A percentile compares a stretch with the other conserved stretches of the same genome.
Conservation (phyloP, 192 early-diverging fungal genomes). For the Entrophospora sp. region DNA sequence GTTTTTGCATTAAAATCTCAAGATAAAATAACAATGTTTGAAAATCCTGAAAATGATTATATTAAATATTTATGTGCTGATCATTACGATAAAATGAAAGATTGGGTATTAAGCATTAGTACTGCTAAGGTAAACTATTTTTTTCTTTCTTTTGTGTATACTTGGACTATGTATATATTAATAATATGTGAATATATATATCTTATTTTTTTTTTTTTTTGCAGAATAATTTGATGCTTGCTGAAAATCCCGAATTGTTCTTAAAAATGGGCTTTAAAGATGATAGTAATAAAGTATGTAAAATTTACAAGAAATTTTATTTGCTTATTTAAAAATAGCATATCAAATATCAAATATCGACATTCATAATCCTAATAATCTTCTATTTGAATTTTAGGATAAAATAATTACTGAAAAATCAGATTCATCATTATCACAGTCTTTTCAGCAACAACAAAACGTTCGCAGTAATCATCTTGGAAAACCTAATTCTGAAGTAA, state of each 20-base stretch:
- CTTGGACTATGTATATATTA: not conserved
- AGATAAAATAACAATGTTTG: conserved; percentile 66
- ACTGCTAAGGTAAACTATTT: conserved; percentile 50
- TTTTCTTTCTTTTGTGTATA: not conserved
- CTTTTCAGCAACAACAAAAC: not conserved
- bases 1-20: conserved; percentile 81
- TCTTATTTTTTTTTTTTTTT: not conserved
- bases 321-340: not conserved
- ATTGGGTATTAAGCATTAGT: conserved; percentile 66
- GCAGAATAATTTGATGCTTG: not conserved
- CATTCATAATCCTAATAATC: not conserved
- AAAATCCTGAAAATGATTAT: conserved; percentile 82
- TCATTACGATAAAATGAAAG: conserved; percentile 50
- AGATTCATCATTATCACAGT: not conserved
- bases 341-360: not conserved
- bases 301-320: not conserved
- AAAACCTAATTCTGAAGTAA: not conserved
- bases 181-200: not conserved
- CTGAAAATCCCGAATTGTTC: not conserved
- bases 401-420: not conserved
- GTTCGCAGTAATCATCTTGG: not conserved
- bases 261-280: not conserved
- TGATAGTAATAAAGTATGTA: not conserved
- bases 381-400: not conserved
- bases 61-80: conserved; percentile 64